Evolutionary conservation across 257 asterid genomes (phyloP), one percentile per base, ranked within the genome.

Genomic region (Osmanthus fragrans): DNA sequence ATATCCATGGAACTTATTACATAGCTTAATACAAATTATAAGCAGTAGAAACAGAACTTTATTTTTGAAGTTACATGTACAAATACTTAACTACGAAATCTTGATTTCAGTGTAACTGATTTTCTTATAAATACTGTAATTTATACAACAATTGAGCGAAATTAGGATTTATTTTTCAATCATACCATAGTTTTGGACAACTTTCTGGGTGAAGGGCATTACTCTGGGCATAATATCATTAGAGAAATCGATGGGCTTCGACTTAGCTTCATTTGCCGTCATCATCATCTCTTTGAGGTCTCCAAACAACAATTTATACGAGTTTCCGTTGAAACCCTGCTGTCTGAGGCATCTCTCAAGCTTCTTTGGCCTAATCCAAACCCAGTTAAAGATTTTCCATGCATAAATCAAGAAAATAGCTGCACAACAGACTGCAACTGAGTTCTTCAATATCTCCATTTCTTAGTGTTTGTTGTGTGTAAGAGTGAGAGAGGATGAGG

Each of bases 221-320:
- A 82, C 66, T 70, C 89, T 82, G 8, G 86, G 80, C 4, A 79
- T 70, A 25, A 82, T 40, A 80, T 86, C 85, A 34, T 84, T 58
- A 4, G 89, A 81, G 69, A 86, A 85, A 37, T 42, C 27, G 47
- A 89, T 89, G 78, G 92, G 86, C 9, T 77, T 83, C 68, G 85
- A 76, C 81, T 23, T 32, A 5, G 92, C 85, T 70, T 88, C 86
- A 21, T 77, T 76, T 15, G 49, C 27, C 84, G 81, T 73, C 74
- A 0, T 47, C 1, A 2, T 25, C 42, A 87, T 77, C 51, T 89
- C 88, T 21, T 78, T 77, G 70, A 82, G 82, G 68, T 89, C 94
- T 27, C 90, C 92, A 12, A 79, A 23, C 74, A 85, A 33, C n/a
- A 83, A 70, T 33, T 40, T 76, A 83, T 85, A 87, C n/a, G 87